Base-by-base conservation (phyloP, 1,139 yeast genomes). In the Arxiozyma bovina region DNA sequence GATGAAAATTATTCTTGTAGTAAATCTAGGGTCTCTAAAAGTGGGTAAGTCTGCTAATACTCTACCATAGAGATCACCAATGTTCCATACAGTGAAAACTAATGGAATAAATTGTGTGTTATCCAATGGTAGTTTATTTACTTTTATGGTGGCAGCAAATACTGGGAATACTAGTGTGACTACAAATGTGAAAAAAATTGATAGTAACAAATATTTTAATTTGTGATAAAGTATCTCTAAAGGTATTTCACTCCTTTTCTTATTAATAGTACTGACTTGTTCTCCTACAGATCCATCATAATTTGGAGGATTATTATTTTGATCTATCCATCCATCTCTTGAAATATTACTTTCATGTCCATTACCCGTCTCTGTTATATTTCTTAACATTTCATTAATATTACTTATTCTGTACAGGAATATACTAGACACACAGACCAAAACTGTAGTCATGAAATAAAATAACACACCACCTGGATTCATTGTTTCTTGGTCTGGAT, bases 91-190 rank as follows among this genome's bases (percentile, higher is more conserved):
- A 42, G 93, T 74, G 66, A 85, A 89, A 1, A 87, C 83, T 54
- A 89, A 70, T 1, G 98, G 97, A 22, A 88, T 79, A 66, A 76
- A 93, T 71, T 70, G 79, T 64, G 61, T 77, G 66, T 68, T 63
- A 40, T 54, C 57, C 60, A 57, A 64, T 53, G 60, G 69, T 51
- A 25, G 60, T 34, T 57, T 61, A 30, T 55, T 74, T 2, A 77
- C 79, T 1, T 88, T 82, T 50, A 78, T 79, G 9, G 76, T 77
- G 12, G 91, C 80, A 4, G 98, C 96, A 77, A 90, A 90, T 0
- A 93, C 94, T 0, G 98, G 97, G 74, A 89, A 93, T 8, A 83
- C 75, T 55, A 93, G 74, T 0, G 97, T 85, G 40, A 87, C 76
- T n/a, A 83, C 73, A 67, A 93, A 90, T 0, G 90, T 83, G 52